Evolutionary conservation across 139 green algal genomes (phyloP), one percentile per base, ranked within the genome.

Genomic region (Chlamydomonas asymmetrica): DNA sequence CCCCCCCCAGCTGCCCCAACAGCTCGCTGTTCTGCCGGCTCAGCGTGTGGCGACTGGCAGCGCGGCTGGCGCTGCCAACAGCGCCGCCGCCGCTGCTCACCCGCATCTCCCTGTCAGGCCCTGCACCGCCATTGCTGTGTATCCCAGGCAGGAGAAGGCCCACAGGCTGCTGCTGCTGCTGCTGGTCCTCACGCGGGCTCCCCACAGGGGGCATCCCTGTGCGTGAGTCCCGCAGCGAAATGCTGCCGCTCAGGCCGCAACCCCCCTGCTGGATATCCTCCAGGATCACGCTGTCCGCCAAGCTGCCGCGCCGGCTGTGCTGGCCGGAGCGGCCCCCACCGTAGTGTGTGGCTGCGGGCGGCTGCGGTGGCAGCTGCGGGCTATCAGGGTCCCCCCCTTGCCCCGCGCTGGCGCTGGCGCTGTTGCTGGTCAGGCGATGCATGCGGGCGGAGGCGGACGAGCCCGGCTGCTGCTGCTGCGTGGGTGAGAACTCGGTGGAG

Each of bases 211-310:
- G n/a, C n/a, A n/a, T n/a, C n/a, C n/a, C n/a, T n/a, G n/a, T n/a
- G n/a, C n/a, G n/a, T n/a, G n/a, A n/a, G n/a, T 57, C 54, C 13
- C 54, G 68, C 18, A 75, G 54, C 29, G 68, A 75, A 2, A 16
- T 1, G 31, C 4, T 29, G 54, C 54, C 57, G 34, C 27, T 32
- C 2, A 35, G 0, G 10, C 31, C 43, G 20, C 54, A 45, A 2
- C 3, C 35, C 38, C 3, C 38, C 13, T 22, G 20, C 39, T 5
- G 7, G 4, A 71, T 13, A 16, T 34, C 43, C 37, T 76, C 70
- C 22, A 60, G 56, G 8, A 76, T 27, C 1, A 37, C 23, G 27
- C 70, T 68, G 40, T 48, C 70, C 0, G 56, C 31, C 27, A 76
- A 18, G 57, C 50, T 66, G n/a, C 29, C 22, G 4, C 49, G 20